Evolutionary conservation across 495 filamentous ascomycete species (phyloP).

Genomic region (Penicillium herquei): DNA sequence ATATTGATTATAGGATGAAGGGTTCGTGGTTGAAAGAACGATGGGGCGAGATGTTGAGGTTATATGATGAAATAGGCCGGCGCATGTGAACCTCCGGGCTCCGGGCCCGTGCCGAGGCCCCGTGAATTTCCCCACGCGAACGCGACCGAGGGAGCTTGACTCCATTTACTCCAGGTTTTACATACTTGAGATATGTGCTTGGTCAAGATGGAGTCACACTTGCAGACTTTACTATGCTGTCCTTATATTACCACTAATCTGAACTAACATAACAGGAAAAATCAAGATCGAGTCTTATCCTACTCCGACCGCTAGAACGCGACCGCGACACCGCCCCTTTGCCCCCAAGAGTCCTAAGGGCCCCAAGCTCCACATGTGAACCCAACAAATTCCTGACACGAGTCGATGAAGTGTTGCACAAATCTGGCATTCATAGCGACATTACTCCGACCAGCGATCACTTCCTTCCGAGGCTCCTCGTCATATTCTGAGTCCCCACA

Average conservation of each 20-base stretch:
- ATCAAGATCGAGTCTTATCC: too few relatives aligned
- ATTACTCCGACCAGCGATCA: conserved; percentile 1
- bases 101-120: conserved; percentile 19
- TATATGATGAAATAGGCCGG: conserved; percentile 2
- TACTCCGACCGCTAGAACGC: too few relatives aligned
- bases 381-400: background rate
- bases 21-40: conserved; percentile 2
- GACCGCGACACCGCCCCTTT: background rate
- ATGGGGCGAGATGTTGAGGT: background rate
- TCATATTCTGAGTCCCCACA: background rate
- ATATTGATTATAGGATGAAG: conserved; percentile 50
- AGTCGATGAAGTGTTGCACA: conserved; percentile 10
- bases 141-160: conserved; percentile 8
- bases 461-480: conserved; percentile 9
- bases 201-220: too few relatives aligned
- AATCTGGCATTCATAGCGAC: conserved; percentile 26
- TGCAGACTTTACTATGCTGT: too few relatives aligned
- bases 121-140: conserved; percentile 12
- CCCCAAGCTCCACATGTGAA: conserved; percentile 16
- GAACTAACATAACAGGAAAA: background rate
- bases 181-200: too few relatives aligned
- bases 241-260: too few relatives aligned
- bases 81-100: conserved; percentile 20
- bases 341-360: too few relatives aligned
- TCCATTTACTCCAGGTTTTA: background rate